Evolutionary conservation across 345 rosid species (phyloP), one percentile per base, ranked within the genome.

Genomic region (Hypericum perforatum): DNA sequence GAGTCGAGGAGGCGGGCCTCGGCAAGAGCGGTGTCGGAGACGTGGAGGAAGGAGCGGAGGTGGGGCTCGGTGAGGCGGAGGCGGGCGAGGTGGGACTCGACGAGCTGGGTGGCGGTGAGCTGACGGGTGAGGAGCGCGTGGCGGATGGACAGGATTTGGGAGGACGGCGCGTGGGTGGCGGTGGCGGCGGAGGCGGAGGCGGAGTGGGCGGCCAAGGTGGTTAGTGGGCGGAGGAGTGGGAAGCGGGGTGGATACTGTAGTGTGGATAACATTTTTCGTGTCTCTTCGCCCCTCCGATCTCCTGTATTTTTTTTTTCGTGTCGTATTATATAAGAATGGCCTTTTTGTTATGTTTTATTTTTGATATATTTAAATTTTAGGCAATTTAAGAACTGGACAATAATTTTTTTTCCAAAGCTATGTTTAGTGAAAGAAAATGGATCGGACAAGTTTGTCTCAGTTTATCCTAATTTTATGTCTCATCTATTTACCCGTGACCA

Each of bases 91-190:
- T 83, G 82, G 66, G 95, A 77, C 44, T 83, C 77, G 9, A 84
- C 87, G 39, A 86, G 68, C 50, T 86, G 86, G 49, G 72, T 56
- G 53, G 94, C 90, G 42, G 84, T 65, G 58, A 63, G 59, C 41
- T 74, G 69, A 59, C 90, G 77, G 57, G 86, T 72, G 71, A 83
- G 84, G 54, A 89, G 94, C 48, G 94, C 80, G 46, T 65, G 79
- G 57, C 94, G 95, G 53, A 82, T 71, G 63, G 62, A 62, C 41
- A 84, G 84, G 60, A 86, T 83, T 70, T 84, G 90, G 46, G 95
- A 81, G 37, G 67, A 68, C 11, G 80, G 81, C 0, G 78, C 76
- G 3, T 73, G 14, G 0, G 63, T 11, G 48, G 64, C 6, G 63
- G 70, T n/a, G 52, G 53, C 10, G 59, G 64, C 22, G 54, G 58